phyloP scores from a whole-genome alignment of 208 protist species.

The Wallacemonas collosoma region DNA sequence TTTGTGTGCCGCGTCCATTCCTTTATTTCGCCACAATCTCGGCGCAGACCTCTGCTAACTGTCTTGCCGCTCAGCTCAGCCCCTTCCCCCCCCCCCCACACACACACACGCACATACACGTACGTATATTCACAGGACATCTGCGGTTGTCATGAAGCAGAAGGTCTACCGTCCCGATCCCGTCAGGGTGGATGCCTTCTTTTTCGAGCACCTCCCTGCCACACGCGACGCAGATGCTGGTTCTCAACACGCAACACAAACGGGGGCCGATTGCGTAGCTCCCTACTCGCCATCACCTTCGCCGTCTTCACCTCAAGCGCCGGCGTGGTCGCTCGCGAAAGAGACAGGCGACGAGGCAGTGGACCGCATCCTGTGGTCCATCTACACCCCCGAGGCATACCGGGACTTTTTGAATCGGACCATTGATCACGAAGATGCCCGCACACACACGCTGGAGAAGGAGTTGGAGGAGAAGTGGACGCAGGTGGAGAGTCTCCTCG shows the following conservation, averaged over 20 bases:
- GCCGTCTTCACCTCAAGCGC: not conserved
- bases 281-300: not conserved
- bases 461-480: constrained; percentile 50
- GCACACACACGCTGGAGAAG: constrained; percentile 31
- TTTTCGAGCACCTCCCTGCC: constrained; percentile 57
- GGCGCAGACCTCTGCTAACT: too few relatives aligned
- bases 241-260: not conserved
- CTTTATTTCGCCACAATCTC: too few relatives aligned
- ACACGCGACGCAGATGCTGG: not conserved
- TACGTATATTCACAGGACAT: constrained; percentile 14
- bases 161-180: constrained; percentile 34
- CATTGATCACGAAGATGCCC: constrained; percentile 25
- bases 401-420: constrained; percentile 12
- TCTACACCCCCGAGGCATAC: constrained; percentile 43
- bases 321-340: constrained; percentile 7
- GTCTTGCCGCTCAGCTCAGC: too few relatives aligned
- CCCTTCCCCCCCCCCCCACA: too few relatives aligned
- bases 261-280: not conserved
- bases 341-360: constrained; percentile 19
- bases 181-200: constrained; percentile 44
- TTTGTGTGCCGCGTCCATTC: too few relatives aligned
- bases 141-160: constrained; percentile 25
- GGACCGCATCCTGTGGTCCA: constrained; percentile 30
- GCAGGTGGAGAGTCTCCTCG: constrained; percentile 53
- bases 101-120: not conserved